A percentile compares a stretch with the other conserved stretches of the same genome.
Evolutionary conservation across 2,329 filamentous ascomycete species (phyloP).

Genomic region (Ophiostoma pallidulum): DNA sequence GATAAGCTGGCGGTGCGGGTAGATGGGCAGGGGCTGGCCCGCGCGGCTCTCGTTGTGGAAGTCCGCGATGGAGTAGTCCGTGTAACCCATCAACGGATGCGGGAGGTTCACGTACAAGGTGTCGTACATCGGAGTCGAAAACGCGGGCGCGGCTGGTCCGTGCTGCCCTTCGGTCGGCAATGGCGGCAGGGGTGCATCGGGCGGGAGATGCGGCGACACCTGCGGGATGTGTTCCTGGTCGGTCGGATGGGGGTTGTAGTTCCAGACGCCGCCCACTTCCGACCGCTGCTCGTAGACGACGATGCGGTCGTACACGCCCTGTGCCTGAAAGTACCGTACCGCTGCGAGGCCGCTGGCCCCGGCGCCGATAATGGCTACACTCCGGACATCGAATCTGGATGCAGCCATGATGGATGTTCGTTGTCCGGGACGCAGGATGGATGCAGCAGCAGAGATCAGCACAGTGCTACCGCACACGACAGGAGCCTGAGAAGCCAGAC

Average conservation of each 20-base stretch:
- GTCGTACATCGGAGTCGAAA: constrained; percentile 78
- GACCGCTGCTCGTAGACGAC: constrained; percentile 74
- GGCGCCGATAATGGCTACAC: constrained; percentile 71
- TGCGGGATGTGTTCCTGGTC: constrained; percentile 54
- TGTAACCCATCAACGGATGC: constrained; percentile 68
- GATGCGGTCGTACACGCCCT: constrained; percentile 56
- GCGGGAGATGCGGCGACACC: constrained; percentile 51
- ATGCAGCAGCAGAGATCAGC: too few relatives aligned
- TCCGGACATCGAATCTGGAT: constrained; percentile 40
- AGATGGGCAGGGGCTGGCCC: constrained; percentile 42
- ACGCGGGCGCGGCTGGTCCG: constrained; percentile 39
- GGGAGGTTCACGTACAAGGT: constrained; percentile 81
- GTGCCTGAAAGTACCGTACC: constrained; percentile 71
- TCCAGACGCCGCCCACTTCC: constrained; percentile 76
- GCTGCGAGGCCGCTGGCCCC: constrained; percentile 70
- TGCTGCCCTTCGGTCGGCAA: constrained; percentile 14
- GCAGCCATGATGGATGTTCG: constrained; percentile 21
- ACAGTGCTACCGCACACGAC: too few relatives aligned
- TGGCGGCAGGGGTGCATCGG: constrained; percentile 53
- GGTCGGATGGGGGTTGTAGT: constrained; percentile 51
- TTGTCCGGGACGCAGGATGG: neutral
- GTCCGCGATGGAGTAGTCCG: constrained; percentile 54
- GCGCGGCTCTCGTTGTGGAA: constrained; percentile 30
- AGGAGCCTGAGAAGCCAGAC: neutral
- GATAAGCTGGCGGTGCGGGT: constrained; percentile 63